Evolutionary conservation across 169 alveolate species (phyloP), one percentile per base, ranked within the genome.

Genomic region (Plasmodium fragile): DNA sequence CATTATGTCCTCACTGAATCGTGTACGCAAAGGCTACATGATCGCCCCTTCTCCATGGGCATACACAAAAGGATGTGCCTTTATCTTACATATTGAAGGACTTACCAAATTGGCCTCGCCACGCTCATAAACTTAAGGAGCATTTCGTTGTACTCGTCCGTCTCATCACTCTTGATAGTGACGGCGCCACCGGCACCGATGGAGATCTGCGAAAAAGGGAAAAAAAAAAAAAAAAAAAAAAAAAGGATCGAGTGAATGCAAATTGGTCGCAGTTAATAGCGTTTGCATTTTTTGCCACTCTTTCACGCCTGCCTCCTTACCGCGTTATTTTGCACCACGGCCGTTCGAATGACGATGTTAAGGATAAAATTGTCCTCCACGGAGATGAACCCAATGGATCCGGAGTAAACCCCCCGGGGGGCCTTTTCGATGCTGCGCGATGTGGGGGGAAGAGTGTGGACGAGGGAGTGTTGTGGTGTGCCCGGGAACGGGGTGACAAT

Each of bases 161-260:
- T 80, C 13, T 91, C 92, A 30, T 91, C 94, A 81, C 96, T 92
- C 71, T 80, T 69, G 28, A 92, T 92, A 28, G 95, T 92, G n/a
- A 95, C 92, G 6, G 96, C 97, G 4, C 96, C 96, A 2, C 96
- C 96, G 18, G 95, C 94, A 5, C 96, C 95, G 10, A 95, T 75
- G 8, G 85, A 81, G 32, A 92, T 89, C 95, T 92, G 71, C 53
- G 22, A 87, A 18, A 4, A 16, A 18, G 53, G 32, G 22, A 25
- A 49, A 8, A 52, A 36, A 36, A 84, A 92, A 16, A 77, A 81
- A 53, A 49, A 53, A 30, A 2, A 52, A 36, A 59, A 34, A 39
- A 18, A 65, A 65, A 65, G 2, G 25, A 65, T 49, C 59, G 8
- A 3, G 3, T 49, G 32, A 28, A 65, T 28, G 75, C 36, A 22